phyloP scores from a whole-genome alignment of 495 filamentous ascomycete species.

The Parathielavia appendiculata region DNA sequence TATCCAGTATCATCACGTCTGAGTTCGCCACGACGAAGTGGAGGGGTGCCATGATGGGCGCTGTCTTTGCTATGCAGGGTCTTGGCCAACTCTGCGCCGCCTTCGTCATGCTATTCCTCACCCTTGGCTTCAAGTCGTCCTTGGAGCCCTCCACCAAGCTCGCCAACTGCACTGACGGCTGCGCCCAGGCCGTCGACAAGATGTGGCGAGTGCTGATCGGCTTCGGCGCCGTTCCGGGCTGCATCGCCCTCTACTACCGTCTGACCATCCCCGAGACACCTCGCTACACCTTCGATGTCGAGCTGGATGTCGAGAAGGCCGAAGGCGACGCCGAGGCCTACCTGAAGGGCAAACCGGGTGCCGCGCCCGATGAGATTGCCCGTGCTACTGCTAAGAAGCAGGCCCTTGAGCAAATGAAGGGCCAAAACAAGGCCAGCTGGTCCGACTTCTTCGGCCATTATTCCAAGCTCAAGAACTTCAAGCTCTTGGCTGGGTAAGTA shows the following conservation, averaged over 20 bases:
- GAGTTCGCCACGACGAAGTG: constrained; percentile 75
- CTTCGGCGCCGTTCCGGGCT: constrained; percentile 72
- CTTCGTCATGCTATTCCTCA: constrained; percentile 65
- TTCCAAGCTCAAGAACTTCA: constrained; percentile 59
- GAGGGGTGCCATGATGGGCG: constrained; percentile 77
- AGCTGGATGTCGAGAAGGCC: constrained; percentile 68
- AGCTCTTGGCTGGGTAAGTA: constrained; percentile 56
- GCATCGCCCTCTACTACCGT: constrained; percentile 74
- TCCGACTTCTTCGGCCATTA: constrained; percentile 62
- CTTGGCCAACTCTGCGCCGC: constrained; percentile 70
- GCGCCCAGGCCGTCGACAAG: constrained; percentile 68
- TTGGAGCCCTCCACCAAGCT: constrained; percentile 47
- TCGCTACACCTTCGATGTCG: constrained; percentile 77
- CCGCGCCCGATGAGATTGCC: constrained; percentile 56
- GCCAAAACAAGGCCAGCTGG: constrained; percentile 62
- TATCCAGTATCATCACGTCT: constrained; percentile 78
- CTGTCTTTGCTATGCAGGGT: constrained; percentile 81
- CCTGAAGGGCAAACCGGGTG: constrained; percentile 52
- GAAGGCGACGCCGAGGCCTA: constrained; percentile 61
- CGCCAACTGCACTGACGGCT: constrained; percentile 56
- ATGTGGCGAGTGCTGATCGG: constrained; percentile 81
- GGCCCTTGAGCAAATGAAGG: constrained; percentile 42
- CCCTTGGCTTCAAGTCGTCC: constrained; percentile 66
- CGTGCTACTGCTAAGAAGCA: constrained; percentile 48
- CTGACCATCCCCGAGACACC: constrained; percentile 77